phyloP scores from a whole-genome alignment of 2,329 filamentous ascomycete genomes.

The Alternaria rosae region DNA sequence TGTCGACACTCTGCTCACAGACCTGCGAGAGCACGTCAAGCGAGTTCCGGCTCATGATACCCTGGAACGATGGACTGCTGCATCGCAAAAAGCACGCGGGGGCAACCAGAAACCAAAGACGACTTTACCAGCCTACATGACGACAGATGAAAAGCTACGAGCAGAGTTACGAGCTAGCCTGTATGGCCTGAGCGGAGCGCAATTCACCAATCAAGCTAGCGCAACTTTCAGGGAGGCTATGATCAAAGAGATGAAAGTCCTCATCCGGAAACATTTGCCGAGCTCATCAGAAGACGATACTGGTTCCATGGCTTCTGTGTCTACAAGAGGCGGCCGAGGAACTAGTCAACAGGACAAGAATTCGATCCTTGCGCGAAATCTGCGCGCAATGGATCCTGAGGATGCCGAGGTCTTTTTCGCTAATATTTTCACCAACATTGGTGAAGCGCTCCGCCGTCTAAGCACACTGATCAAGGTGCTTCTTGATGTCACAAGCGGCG shows the following conservation, averaged over 20 bases:
- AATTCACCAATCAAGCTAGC: constrained; percentile 82
- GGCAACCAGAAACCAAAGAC: constrained; percentile 71
- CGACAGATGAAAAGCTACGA: constrained; percentile 74
- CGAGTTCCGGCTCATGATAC: constrained; percentile 75
- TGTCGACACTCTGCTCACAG: constrained; percentile 76
- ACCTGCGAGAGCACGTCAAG: constrained; percentile 81
- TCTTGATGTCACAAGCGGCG: constrained; percentile 87
- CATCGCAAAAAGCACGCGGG: constrained; percentile 75
- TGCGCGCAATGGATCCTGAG: constrained; percentile 80
- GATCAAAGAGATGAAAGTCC: constrained; percentile 81
- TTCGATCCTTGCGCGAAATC: constrained; percentile 82
- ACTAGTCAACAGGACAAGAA: constrained; percentile 86
- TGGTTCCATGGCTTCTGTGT: constrained; percentile 85
- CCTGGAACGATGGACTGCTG: constrained; percentile 82
- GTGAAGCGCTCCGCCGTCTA: constrained; percentile 83
- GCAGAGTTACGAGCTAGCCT: constrained; percentile 74
- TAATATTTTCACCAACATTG: constrained; percentile 84
- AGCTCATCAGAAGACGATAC: constrained; percentile 95
- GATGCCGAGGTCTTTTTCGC: constrained; percentile 85
- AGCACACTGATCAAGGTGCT: constrained; percentile 93
- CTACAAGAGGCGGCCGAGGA: constrained; percentile 74
- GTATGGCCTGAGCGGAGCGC: constrained; percentile 80
- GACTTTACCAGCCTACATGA: constrained; percentile 78
- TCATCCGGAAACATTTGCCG: constrained; percentile 85
- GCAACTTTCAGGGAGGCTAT: constrained; percentile 83